These are phyloP conservation scores for Xylaria arbuscula DNA, from an alignment of 2,329 filamentous ascomycete genomes.

Conservation along the genomic window DNA sequence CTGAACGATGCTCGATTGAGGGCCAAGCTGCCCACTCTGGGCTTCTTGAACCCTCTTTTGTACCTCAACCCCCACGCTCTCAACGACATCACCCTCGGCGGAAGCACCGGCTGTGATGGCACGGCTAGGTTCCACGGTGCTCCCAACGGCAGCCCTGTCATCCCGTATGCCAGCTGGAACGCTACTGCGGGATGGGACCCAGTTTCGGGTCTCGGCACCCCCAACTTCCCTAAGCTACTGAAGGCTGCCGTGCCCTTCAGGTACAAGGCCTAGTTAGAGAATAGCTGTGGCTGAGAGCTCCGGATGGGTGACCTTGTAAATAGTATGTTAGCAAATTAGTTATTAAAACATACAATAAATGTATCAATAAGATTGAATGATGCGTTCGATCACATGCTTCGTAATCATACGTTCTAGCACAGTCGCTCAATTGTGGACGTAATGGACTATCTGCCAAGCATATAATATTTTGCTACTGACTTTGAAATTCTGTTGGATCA, in stretches of 20 bases:
- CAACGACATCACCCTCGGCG: constrained; percentile 51
- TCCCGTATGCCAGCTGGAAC: constrained; percentile 40
- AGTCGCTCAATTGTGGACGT: too few species aligned
- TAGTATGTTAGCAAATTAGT: constrained; percentile 8
- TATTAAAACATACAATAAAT: not conserved
- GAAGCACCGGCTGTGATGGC: constrained; percentile 44
- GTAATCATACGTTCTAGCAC: not conserved
- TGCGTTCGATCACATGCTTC: not conserved
- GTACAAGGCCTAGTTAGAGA: constrained; percentile 23
- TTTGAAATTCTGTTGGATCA: too few species aligned
- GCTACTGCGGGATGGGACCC: constrained; percentile 52
- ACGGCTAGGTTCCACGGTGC: constrained; percentile 41
- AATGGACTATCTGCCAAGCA: too few species aligned
- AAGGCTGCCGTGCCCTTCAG: constrained; percentile 34
- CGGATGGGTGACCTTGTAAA: constrained; percentile 1
- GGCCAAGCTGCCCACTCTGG: constrained; percentile 56
- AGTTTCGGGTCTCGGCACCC: constrained; percentile 50
- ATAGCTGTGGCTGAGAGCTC: not conserved
- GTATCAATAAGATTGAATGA: constrained; percentile 17
- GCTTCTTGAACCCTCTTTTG: constrained; percentile 63
- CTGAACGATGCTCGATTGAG: constrained; percentile 65
- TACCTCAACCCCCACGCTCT: constrained; percentile 50
- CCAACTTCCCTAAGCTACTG: constrained; percentile 42
- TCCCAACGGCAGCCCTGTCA: constrained; percentile 42
- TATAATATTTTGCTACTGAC: too few species aligned